phyloP scores from a whole-genome alignment of 768 basidiomycete species.

The Kwoniella mangroviensis region DNA sequence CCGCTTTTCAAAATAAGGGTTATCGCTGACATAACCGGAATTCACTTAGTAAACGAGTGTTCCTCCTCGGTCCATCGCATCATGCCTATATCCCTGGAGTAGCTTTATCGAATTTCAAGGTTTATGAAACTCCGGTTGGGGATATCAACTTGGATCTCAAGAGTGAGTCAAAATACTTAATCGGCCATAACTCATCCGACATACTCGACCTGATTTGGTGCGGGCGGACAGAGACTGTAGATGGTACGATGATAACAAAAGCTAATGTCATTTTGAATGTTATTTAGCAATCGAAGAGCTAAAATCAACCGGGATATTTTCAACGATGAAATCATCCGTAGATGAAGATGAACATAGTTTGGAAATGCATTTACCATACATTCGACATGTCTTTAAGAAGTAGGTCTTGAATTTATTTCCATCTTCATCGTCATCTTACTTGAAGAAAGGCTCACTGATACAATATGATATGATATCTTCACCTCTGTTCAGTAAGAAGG shows the following conservation, averaged over 20 bases:
- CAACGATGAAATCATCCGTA: slow-evolving; percentile 66
- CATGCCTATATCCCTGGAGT: slow-evolving; percentile 85
- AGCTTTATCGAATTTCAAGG: slow-evolving; percentile 76
- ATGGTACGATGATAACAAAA: neutral
- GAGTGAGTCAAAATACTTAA: slow-evolving; percentile 63
- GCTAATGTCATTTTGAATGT: neutral
- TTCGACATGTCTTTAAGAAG: slow-evolving; percentile 51
- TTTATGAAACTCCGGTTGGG: slow-evolving; percentile 86
- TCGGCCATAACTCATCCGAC: neutral
- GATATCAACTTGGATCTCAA: slow-evolving; percentile 75
- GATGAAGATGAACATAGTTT: slow-evolving; percentile 97
- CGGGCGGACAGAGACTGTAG: too few species aligned
- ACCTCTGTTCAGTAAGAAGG: slow-evolving; percentile 46
- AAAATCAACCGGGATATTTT: slow-evolving; percentile 70
- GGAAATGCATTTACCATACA: slow-evolving; percentile 91
- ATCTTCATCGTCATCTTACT: neutral
- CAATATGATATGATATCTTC: neutral
- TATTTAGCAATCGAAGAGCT: slow-evolving; percentile 70
- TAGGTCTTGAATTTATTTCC: slow-evolving; percentile 18
- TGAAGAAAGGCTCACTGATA: neutral
- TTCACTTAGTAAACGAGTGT: slow-evolving; percentile 75
- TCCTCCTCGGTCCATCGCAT: slow-evolving; percentile 95
- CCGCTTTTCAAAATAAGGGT: neutral
- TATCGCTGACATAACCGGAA: too few species aligned
- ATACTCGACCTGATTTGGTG: neutral